Evolutionary conservation across 768 basidiomycete species (phyloP).

Genomic region (Xerocomus potaroensis): DNA sequence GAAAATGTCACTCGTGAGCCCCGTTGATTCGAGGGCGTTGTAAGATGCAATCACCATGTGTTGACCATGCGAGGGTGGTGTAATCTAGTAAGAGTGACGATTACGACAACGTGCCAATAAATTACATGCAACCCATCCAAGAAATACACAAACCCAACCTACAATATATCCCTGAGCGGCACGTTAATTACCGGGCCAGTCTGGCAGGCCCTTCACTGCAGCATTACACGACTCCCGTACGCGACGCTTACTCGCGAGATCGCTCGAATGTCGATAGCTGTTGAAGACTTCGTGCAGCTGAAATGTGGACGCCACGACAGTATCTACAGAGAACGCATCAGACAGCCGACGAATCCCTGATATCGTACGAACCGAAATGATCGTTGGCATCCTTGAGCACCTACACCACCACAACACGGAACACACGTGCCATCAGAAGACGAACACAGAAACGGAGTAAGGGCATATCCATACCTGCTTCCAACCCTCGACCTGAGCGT

Average conservation of each 20-base stretch:
- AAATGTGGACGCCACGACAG: constrained; percentile 63
- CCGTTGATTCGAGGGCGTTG: constrained; percentile 51
- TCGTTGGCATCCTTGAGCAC: constrained; percentile 52
- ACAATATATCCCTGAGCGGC: not conserved
- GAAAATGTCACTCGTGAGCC: constrained; percentile 72
- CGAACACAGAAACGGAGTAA: too few species aligned
- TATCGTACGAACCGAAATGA: constrained; percentile 39
- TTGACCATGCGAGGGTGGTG: too few species aligned
- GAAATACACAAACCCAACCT: not conserved
- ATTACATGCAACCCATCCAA: too few species aligned
- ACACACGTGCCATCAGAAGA: not conserved
- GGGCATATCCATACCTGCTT: constrained; percentile 50
- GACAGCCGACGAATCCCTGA: not conserved
- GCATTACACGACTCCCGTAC: constrained; percentile 80
- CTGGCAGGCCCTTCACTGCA: constrained; percentile 64
- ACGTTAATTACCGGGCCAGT: constrained; percentile 53
- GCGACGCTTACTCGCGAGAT: constrained; percentile 64
- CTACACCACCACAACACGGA: constrained; percentile 28
- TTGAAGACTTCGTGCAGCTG: constrained; percentile 73
- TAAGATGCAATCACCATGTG: too few species aligned
- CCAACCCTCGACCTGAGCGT: constrained; percentile 51
- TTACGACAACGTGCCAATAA: constrained; percentile 6
- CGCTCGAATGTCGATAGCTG: constrained; percentile 72
- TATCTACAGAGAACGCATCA: constrained; percentile 21
- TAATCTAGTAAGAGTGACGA: too few species aligned